Conservation (phyloP, 2,329 filamentous ascomycete genomes). For the Truncatella angustata region DNA sequence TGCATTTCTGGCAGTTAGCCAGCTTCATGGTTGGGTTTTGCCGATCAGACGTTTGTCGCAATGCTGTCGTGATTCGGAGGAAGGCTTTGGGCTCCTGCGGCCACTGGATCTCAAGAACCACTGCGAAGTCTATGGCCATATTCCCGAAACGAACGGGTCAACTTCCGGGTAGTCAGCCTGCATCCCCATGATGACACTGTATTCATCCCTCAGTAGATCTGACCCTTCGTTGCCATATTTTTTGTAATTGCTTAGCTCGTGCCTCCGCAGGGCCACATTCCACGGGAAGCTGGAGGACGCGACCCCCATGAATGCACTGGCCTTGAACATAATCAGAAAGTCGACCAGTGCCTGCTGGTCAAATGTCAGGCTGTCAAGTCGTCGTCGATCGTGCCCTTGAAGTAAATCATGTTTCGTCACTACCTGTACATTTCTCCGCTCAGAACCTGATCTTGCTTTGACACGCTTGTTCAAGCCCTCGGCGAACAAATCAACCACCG, state of each 20-base stretch:
- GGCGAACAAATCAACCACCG: constrained; percentile 24
- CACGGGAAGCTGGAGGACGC: constrained; percentile 32
- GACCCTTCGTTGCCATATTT: constrained; percentile 26
- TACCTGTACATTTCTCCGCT: constrained; percentile 20
- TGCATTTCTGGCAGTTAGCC: too few species aligned
- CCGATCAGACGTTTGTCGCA: too few species aligned
- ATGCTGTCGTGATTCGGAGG: too few species aligned
- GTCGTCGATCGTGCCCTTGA: constrained; percentile 13
- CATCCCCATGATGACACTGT: constrained; percentile 31
- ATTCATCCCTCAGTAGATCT: constrained; percentile 29
- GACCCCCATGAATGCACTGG: constrained; percentile 32
- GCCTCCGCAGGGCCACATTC: constrained; percentile 30
- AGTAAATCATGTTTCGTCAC: constrained; percentile 31
- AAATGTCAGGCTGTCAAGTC: constrained; percentile 25
- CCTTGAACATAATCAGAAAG: constrained; percentile 30
- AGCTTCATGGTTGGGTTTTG: too few species aligned
- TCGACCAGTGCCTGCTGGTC: constrained; percentile 33
- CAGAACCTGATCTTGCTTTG: not conserved
- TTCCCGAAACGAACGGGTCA: constrained; percentile 26
- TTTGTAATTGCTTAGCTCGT: constrained; percentile 28
- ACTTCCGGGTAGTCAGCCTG: constrained; percentile 27
- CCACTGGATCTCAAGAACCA: too few species aligned
- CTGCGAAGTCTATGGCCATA: constrained; percentile 32
- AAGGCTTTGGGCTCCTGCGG: too few species aligned
- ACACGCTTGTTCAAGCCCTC: constrained; percentile 14